Evolutionary conservation across 139 green algal genomes (phyloP).

Genomic region (Volvox reticuliferus): DNA sequence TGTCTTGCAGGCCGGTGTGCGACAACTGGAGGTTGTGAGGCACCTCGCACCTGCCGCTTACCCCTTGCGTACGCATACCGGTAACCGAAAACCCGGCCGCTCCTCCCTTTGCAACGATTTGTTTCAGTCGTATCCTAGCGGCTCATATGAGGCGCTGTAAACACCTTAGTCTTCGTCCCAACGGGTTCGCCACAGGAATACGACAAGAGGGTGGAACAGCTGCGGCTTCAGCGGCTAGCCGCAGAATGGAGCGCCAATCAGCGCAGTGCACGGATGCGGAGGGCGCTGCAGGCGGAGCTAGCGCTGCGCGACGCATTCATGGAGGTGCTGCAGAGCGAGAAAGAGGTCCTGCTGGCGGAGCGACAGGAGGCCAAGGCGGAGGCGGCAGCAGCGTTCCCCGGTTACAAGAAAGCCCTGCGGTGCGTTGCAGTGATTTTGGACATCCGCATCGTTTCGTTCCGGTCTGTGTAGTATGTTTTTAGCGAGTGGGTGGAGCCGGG

Average conservation of each 20-base stretch:
- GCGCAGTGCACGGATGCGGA: slow-evolving; percentile 21
- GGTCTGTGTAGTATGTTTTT: too few species aligned
- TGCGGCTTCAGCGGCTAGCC: slow-evolving; percentile 35
- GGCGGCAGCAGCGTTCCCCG: not conserved
- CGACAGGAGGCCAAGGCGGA: not conserved
- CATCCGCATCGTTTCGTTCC: too few species aligned
- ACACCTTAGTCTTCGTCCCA: too few species aligned
- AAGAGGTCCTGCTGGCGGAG: slow-evolving; percentile 42
- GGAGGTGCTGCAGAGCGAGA: slow-evolving; percentile 49
- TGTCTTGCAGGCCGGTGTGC: too few species aligned
- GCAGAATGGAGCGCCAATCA: not conserved
- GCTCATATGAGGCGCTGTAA: too few species aligned
- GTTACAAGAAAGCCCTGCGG: slow-evolving; percentile 17
- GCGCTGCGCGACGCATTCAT: slow-evolving; percentile 50
- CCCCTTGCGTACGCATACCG: too few species aligned
- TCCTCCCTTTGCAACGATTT: not conserved
- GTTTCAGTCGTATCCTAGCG: not conserved
- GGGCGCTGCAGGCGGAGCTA: slow-evolving; percentile 25
- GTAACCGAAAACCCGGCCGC: too few species aligned
- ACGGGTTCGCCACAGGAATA: slow-evolving; percentile 2
- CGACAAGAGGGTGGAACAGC: slow-evolving; percentile 32
- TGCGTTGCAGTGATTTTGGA: not conserved
- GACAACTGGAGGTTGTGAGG: too few species aligned
- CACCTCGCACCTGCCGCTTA: too few species aligned
- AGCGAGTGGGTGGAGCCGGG: too few species aligned